Evolutionary conservation across 2,329 filamentous ascomycete genomes (phyloP), one percentile per base, ranked within the genome.

Genomic region (Simplicillium sp.): DNA sequence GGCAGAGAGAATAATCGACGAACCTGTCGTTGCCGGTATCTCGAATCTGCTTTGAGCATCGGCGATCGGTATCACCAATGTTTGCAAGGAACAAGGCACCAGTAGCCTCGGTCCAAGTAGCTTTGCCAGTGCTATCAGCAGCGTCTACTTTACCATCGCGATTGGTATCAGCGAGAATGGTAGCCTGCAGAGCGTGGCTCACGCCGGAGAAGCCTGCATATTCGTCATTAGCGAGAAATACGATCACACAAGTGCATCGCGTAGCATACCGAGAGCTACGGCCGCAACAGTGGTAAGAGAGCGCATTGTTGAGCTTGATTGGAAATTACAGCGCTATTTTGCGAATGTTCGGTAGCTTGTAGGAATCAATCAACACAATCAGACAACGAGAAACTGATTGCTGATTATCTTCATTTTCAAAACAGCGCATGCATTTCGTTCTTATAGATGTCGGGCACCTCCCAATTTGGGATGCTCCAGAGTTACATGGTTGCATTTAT

Each of bases 141-240:
- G 31, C 18, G 31, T 42, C 40, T 16, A 42, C n/a, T 7, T 31
- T 42, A n/a, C 40, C 40, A 25, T 42, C 40, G 16, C 40, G 40
- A 18, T 42, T 42, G 17, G 40, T 38, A 7, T 42, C 40, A 6
- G 40, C 40, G 25, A 42, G 20, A 4, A 42, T 42, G 3, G 29
- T 42, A 12, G 15, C 40, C 12, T 37, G 11, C 7, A 42, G 17
- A 31, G 40, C 40, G 7, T 38, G 36, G 36, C 39, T 37, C 25
- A 29, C 34, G 13, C 34, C 16, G 20, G 37, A 11, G 12, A 41
- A 3, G 12, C 39, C 39, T 41, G 11, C 17, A 31, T 8, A 18
- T 25, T 15, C 13, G 12, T 17, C 4, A 13, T 41, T n/a, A 41
- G 28, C 13, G 4, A 6, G 7, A 36, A 18, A 15, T n/a, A 15